A percentile compares a stretch with the other conserved stretches of the same genome.
Conservation (phyloP, 768 basidiomycete species). For the Boletales sp. region DNA sequence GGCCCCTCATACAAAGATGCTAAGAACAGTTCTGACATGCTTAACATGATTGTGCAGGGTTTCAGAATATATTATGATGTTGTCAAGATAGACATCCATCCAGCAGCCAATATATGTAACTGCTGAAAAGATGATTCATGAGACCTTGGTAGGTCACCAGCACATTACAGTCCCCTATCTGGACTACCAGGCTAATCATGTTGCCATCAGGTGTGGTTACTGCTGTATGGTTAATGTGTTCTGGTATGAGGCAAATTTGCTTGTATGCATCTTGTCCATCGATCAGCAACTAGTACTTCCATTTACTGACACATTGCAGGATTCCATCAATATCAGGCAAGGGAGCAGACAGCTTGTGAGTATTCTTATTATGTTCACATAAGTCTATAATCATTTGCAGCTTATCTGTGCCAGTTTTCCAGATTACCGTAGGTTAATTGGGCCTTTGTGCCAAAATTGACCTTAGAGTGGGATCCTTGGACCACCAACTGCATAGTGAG, state of each 20-base stretch:
- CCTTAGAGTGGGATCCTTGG: slow-evolving; percentile 25
- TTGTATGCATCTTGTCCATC: neutral
- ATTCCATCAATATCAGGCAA: neutral
- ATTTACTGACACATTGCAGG: neutral
- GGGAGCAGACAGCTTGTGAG: neutral
- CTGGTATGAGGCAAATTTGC: neutral
- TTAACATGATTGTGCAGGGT: neutral
- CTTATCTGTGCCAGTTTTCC: too few species aligned
- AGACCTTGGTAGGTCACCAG: neutral
- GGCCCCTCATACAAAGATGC: neutral
- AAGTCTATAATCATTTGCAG: too few species aligned
- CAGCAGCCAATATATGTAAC: neutral
- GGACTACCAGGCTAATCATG: neutral
- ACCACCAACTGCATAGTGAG: slow-evolving; percentile 29
- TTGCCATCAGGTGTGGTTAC: neutral
- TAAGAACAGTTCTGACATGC: neutral
- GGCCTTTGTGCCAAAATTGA: slow-evolving; percentile 14
- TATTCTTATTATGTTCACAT: too few species aligned
- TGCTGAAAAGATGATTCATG: neutral
- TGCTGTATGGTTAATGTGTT: neutral
- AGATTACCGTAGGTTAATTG: slow-evolving; percentile 10
- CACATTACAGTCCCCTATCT: neutral
- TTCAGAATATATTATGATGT: slow-evolving; percentile 16
- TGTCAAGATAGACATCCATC: neutral
- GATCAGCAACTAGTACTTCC: neutral